Base-by-base conservation (phyloP, 129 eudicot species). In the Apium graveolens region DNA sequence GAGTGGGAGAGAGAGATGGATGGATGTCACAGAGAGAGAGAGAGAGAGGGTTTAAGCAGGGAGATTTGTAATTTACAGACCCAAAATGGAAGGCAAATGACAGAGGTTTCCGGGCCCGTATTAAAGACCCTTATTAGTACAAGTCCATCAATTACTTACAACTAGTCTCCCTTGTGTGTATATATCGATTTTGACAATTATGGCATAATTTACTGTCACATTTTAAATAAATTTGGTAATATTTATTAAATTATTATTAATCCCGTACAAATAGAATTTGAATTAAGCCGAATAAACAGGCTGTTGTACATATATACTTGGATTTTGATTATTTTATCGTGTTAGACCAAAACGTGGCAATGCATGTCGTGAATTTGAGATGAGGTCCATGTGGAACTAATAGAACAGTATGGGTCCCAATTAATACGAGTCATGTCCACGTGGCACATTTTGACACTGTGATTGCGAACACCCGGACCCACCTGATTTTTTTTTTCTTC, bases 81-180 rank as follows among this genome's bases (percentile, higher is more conserved):
- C 77, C 60, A 74, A 74, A 49, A 27, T 49, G 35, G 62, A 74
- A 44, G 51, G 60, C 41, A 38, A 73, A 73, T 73, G 60, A 20
- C 57, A 42, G 60, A 42, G 49, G 44, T 73, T 73, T 73, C 77
- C 77, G 77, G 60, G 72, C 72, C 72, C 72, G 72, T 27, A 66
- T 66, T 66, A 60, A 60, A 60, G 32, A 60, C 14, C 2, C 60
- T 51, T 51, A 51, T 12, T 48, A 16, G 11, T 1, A 53, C 49
- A 11, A 45, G 17, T 13, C 2, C 53, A 16, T 5, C 5, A 48
- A 48, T 48, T 48, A 48, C 17, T 48, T 48, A 48, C 1, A 16
- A 1, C 7, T 3, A 14, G 21, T 16, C 16, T 13, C 17, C 24
- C 0, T 49, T 18, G 21, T 5, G 55, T 49, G 6, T 48, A 16